Evolutionary conservation across 163 green algal species (phyloP).

Genomic region (Volvox carteri): DNA sequence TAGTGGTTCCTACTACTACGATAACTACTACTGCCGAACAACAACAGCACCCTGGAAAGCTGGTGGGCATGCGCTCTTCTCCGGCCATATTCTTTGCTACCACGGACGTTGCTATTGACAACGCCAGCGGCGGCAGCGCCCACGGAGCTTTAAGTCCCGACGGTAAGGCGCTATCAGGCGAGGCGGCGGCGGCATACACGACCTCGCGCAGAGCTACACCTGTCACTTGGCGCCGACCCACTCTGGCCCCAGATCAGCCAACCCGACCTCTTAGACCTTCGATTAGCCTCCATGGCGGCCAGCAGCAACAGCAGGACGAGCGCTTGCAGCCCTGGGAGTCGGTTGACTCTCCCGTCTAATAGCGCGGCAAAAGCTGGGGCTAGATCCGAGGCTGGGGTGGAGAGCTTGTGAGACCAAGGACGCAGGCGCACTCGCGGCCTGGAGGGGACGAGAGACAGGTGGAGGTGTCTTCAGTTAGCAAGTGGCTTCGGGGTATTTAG

Average conservation of each 20-base stretch:
- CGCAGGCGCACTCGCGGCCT: no score
- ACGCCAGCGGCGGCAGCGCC: neutral
- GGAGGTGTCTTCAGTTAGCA: no score
- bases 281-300: neutral
- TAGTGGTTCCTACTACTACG: no score
- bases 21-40: no score
- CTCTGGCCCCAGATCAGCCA: neutral
- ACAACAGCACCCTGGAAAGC: neutral
- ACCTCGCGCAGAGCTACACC: neutral
- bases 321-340: neutral
- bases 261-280: neutral
- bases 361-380: no score
- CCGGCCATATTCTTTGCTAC: neutral
- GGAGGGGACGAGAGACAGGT: no score
- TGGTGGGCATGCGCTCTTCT: neutral
- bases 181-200: neutral
- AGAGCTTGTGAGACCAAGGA: no score
- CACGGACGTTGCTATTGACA: neutral
- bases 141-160: neutral
- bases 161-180: neutral
- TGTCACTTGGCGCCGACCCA: neutral
- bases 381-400: no score
- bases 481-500: no score
- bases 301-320: neutral
- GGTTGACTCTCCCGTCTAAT: slow-evolving; percentile 4